A percentile compares a stretch with the other conserved stretches of the same genome.
These are phyloP conservation scores for Fusarium sarcochroum DNA, from an alignment of 2,329 filamentous ascomycete species.

Conservation along the genomic window DNA sequence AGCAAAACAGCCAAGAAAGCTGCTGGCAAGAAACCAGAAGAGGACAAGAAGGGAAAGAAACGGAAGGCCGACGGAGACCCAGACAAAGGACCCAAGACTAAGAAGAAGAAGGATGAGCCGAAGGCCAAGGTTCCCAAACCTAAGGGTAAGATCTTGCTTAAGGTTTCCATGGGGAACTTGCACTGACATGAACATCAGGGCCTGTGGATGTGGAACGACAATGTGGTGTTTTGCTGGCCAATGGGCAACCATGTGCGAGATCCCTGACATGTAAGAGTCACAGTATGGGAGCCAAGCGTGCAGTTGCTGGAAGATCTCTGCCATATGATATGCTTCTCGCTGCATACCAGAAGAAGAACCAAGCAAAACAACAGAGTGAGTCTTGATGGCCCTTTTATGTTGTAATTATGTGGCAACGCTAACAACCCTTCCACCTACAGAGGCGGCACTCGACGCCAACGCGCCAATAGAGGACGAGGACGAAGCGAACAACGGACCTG, in stretches of 20 bases:
- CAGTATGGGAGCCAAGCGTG: constrained; percentile 93
- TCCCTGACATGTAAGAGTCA: constrained; percentile 95
- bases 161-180: not conserved
- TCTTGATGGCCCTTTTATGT: constrained; percentile 38
- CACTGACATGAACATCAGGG: constrained; percentile 58
- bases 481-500: constrained; percentile 81
- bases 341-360: constrained; percentile 96
- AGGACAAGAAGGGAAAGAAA: constrained; percentile 81
- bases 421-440: constrained; percentile 52
- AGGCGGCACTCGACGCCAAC: constrained; percentile 94
- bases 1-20: constrained; percentile 71
- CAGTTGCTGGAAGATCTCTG: constrained; percentile 86
- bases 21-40: constrained; percentile 76
- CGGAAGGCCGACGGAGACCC: constrained; percentile 80
- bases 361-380: constrained; percentile 96
- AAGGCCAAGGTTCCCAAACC: constrained; percentile 87
- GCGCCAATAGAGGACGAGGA: constrained; percentile 90
- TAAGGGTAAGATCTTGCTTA: constrained; percentile 69
- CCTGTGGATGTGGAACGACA: constrained; percentile 95
- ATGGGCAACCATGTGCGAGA: constrained; percentile 88
- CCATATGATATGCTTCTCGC: constrained; percentile 94
- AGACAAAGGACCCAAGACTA: constrained; percentile 87
- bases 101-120: constrained; percentile 95
- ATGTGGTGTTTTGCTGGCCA: constrained; percentile 88
- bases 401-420: not conserved